Evolutionary conservation across 2,329 filamentous ascomycete genomes (phyloP), one percentile per base, ranked within the genome.

Genomic region (Chaetomiaceae sp.): DNA sequence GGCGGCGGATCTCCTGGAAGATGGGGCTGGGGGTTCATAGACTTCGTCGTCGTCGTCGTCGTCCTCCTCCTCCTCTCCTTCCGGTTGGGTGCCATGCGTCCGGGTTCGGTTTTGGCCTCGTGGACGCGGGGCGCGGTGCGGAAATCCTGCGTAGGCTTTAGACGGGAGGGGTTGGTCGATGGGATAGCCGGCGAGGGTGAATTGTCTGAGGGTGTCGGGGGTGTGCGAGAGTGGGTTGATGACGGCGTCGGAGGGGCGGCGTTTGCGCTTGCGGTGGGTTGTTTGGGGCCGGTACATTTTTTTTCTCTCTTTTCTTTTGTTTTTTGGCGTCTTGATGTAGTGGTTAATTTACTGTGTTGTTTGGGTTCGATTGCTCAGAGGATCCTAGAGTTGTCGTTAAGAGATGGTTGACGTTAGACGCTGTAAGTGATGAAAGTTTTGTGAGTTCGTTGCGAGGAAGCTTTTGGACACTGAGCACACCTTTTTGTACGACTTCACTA

Each of bases 211-310:
- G 32, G 76, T 74, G 45, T 69, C 65, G 0, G 77, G 78, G 2
- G 74, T 69, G 58, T 84, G 75, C 61, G 78, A 82, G 60, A 77
- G 71, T 1, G 80, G 79, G 62, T 82, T 82, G 64, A 79, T 78
- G 44, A 60, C 49, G 32, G 47, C 30, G 44, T 53, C 45, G 49
- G 69, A 62, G 42, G 69, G 66, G 4, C 65, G 58, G 54, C 69
- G 66, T 56, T 67, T 71, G 48, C 69, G 69, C 51, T 73, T 75
- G 43, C 64, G 34, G 61, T 42, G 40, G 32, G 44, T 11, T 30
- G 23, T 30, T 48, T 43, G 18, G 14, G 43, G 27, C 25, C 5
- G n/a, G 33, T 51, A 11, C 51, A 53, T 55, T 29, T 4, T 33
- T 5, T 21, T 30, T 30, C 4, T 2, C 11, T 20, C 2, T 37